Base-by-base conservation (phyloP, 2,329 filamentous ascomycete genomes). In the Zymoseptoria passerinii region DNA sequence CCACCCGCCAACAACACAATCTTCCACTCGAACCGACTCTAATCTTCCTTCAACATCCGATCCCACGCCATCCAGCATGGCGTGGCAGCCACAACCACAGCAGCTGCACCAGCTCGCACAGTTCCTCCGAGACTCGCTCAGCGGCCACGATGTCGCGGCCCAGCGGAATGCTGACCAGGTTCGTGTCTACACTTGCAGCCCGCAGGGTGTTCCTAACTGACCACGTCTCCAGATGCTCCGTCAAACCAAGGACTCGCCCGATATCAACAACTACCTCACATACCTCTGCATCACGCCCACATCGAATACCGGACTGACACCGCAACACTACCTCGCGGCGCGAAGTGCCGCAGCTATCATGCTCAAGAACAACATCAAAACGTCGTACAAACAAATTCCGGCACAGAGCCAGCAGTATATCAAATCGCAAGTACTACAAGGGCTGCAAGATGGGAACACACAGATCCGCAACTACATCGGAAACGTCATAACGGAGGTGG, bases 261-360 rank as follows among this genome's bases (percentile, higher is more conserved):
- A 97, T 73, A 89, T 96, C 79, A 92, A 95, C 79, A 97, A 97
- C 77, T 99, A 99, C 75, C 85, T 99, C 50, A 89, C 90, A 66
- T 96, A 89, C 75, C 83, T 99, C 62, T 90, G 95, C 75, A 90
- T 89, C 60, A 90, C 83, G 67, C 73, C 83, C 58, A 63, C 78
- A 76, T 56, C 83, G 88, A 52, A 75, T 78, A 63, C 60, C 58
- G 84, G 79, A 63, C 77, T 89, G 70, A 78, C 78, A 66, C 82
- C 83, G 66, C 82, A 80, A 55, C 69, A 78, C 65, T 86, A 90
- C 77, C 83, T 88, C 72, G 77, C 90, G 54, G 87, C 95, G 61
- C 87, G 94, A 63, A 89, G 89, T 61, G 89, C 92, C 9, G 92
- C 92, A 27, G 92, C 89, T 57, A 86, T 97, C 70, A 94, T 96